Evolutionary conservation across 208 protist genomes (phyloP).

Genomic region (Jaenimonas drosophilae): DNA sequence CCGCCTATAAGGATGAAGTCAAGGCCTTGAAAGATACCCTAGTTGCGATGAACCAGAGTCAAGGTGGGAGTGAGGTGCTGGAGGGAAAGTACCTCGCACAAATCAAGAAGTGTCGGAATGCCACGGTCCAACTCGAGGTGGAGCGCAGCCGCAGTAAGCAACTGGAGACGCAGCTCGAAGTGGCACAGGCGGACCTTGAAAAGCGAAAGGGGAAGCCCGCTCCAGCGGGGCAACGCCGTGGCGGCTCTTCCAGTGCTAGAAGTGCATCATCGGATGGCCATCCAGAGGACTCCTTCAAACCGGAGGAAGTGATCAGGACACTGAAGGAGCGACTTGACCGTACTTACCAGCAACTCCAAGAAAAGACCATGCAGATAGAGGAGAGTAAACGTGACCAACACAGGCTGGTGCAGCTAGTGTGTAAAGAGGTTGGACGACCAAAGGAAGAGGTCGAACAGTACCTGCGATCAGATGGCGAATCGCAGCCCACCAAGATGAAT

Average conservation of each 20-base stretch:
- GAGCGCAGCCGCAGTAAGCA: slow-evolving; percentile 22
- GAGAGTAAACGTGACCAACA: slow-evolving; percentile 44
- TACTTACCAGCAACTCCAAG: slow-evolving; percentile 41
- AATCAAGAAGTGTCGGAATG: slow-evolving; percentile 21
- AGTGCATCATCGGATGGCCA: no score
- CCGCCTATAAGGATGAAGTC: slow-evolving; percentile 21
- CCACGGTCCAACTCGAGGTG: slow-evolving; percentile 43
- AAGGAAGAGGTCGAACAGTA: slow-evolving; percentile 25
- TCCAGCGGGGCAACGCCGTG: background rate
- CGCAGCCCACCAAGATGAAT: background rate
- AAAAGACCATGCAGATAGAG: slow-evolving; percentile 27
- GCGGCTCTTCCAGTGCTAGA: no score
- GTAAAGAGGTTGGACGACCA: slow-evolving; percentile 41
- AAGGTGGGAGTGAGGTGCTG: slow-evolving; percentile 15
- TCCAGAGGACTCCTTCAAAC: no score
- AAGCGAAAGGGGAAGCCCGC: background rate
- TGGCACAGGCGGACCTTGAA: slow-evolving; percentile 9
- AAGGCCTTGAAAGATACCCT: slow-evolving; percentile 17
- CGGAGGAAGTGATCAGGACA: slow-evolving; percentile 4
- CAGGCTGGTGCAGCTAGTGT: slow-evolving; percentile 31
- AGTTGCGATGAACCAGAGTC: no score
- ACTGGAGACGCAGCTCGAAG: slow-evolving; percentile 14
- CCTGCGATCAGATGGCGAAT: slow-evolving; percentile 5
- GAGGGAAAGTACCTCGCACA: slow-evolving; percentile 61
- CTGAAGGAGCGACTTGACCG: slow-evolving; percentile 26